Evolutionary conservation across 805 yeast species (phyloP), one percentile per base, ranked within the genome.

Genomic region (Starmerella davenportii): DNA sequence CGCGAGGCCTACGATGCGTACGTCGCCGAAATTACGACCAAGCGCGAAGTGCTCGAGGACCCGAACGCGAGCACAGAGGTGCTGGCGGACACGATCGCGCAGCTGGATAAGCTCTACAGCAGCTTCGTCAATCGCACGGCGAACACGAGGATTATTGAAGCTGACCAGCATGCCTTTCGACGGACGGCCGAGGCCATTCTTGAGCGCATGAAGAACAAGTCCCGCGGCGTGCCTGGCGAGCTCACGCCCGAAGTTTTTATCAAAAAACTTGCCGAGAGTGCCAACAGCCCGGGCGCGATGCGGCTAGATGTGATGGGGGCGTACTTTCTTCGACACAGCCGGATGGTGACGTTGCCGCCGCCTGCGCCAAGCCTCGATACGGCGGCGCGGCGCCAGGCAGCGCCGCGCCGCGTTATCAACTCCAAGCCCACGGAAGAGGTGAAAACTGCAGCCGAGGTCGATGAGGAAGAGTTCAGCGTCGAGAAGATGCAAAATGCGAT

Each of bases 121-220:
- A 21, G 30, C 18, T 29, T 39, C 23, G 41, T 21, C 16, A 24
- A 24, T 13, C 15, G 23, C 21, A 27, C 43, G 15, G 14, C 20
- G 4, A 38, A 33, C 24, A 16, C 43, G 11, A 30, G 19, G n/a
- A 21, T 43, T 11, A 21, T 39, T 18, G 35, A 39, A 9, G 19
- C 19, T 8, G 48, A 44, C 21, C 48, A 39, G 39, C 39, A 29
- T 14, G 41, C 40, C 5, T 43, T 44, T 16, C 16, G 13, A 13
- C 21, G 24, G n/a, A 13, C 32, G 14, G 25, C 32, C 13, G 37
- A 30, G 3, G 20, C 35, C 20, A 23, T 33, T 4, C 23, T 27
- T 2, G 37, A 40, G 18, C 38, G 44, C 3, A 21, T 34, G 27
- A 30, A 20, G 21, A 40, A 35, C 31, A 38, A 33, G 30, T 30